These are phyloP conservation scores for Agaricus blazei DNA, from an alignment of 768 basidiomycete genomes.

Conservation along the genomic window DNA sequence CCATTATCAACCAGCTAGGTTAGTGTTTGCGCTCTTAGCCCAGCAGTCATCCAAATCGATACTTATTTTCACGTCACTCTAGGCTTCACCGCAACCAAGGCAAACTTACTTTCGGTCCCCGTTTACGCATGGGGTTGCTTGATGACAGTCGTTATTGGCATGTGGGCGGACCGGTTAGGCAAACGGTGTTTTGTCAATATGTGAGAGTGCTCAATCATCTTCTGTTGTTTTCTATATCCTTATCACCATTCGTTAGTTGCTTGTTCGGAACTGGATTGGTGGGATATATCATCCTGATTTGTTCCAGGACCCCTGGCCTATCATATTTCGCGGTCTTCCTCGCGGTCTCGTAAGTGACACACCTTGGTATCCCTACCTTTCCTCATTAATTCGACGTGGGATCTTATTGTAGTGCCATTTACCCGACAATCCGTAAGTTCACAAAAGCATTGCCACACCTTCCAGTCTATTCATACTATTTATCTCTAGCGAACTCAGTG, in stretches of 20 bases:
- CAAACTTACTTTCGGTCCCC: constrained; percentile 73
- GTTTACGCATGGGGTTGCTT: constrained; percentile 73
- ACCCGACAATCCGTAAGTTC: constrained; percentile 45
- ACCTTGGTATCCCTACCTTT: background rate
- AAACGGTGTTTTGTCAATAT: constrained; percentile 55
- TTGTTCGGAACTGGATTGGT: constrained; percentile 32
- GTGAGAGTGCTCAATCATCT: constrained; percentile 29
- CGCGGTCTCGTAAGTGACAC: constrained; percentile 54
- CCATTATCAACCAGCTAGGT: constrained; percentile 50
- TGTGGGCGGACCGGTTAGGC: constrained; percentile 57
- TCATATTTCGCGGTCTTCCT: constrained; percentile 73
- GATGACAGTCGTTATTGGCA: constrained; percentile 57
- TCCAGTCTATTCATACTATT: background rate
- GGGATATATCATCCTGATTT: constrained; percentile 65
- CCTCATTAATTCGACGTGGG: background rate
- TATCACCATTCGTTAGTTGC: constrained; percentile 9
- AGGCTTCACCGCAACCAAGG: constrained; percentile 60
- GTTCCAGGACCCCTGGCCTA: constrained; percentile 51
- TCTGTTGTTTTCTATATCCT: background rate
- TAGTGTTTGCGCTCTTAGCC: background rate
- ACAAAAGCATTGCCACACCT: background rate
- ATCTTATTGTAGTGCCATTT: constrained; percentile 35
- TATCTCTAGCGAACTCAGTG: constrained; percentile 16
- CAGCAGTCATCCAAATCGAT: background rate
- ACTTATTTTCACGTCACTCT: background rate